Base-by-base conservation (phyloP, 1,284 basidiomycete species). In the Cutaneotrichosporon arboriforme region DNA sequence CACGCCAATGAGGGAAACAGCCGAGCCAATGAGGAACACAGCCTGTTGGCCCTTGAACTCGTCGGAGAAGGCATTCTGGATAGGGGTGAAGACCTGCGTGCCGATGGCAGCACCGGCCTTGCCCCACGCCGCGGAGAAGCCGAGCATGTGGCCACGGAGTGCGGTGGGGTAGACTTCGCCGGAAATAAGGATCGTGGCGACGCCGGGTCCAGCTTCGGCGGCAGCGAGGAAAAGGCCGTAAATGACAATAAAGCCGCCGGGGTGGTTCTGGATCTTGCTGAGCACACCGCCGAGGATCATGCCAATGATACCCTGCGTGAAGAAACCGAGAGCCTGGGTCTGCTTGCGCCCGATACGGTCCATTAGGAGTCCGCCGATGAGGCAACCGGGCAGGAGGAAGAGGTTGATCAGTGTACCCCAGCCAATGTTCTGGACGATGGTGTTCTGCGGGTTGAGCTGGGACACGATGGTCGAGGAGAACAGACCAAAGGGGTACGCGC, bases 321-420 rank as follows among this genome's bases (percentile, higher is more conserved):
- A 18, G 46, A 55, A 47, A 7, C 60, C 62, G 42, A 61, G 45
- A 26, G 63, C 54, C 42, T 62, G 54, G 33, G 59, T 82, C 66
- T 80, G 80, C 55, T 86, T 77, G 63, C 86, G 87, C 1, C 81
- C 76, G 41, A 80, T 72, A 7, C 85, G 84, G 55, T 86, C 85
- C 48, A 79, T 81, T 47, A 87, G 82, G n/a, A 87, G 69, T n/a
- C 87, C 72, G 66, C 86, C 87, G 4, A 87, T 83, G 39, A 80
- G 78, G 70, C 87, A 87, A 1, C 87, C 86, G 22, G 85, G 21
- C 77, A 75, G 57, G 23, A 57, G 51, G 54, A 69, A 69, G 15
- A 55, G 35, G 54, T 68, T 67, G 47, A 69, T 61, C 18, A 68
- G 47, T 4, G 61, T 62, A 3, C 64, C 60, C 54, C 58, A 69